These are phyloP conservation scores for Paraconiothyrium sp. DNA, from an alignment of 2,329 filamentous ascomycete species.

Conservation along the genomic window DNA sequence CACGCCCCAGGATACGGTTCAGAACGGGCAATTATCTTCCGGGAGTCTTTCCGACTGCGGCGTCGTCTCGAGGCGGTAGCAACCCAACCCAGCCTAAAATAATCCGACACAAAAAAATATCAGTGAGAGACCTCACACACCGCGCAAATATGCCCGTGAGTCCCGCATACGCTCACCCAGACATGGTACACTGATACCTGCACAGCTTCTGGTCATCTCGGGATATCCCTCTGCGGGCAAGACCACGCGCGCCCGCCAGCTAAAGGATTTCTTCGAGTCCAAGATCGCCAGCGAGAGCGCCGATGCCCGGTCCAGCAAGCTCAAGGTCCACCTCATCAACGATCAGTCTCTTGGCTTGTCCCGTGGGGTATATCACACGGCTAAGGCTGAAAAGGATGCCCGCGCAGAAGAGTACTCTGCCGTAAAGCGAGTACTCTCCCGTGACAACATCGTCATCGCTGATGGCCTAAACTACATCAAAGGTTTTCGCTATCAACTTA, in stretches of 20 bases:
- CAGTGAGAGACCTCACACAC: neutral
- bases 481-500: constrained; percentile 86
- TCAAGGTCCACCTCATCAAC: constrained; percentile 78
- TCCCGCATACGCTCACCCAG: constrained; percentile 9
- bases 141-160: constrained; percentile 38
- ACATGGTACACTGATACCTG: constrained; percentile 31
- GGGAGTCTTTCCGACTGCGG: constrained; percentile 10
- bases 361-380: constrained; percentile 77
- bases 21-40: constrained; percentile 17
- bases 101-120: neutral
- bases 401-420: constrained; percentile 79
- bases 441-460: constrained; percentile 79
- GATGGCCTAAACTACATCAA: constrained; percentile 90
- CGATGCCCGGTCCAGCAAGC: constrained; percentile 59
- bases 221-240: constrained; percentile 72
- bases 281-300: constrained; percentile 62
- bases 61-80: constrained; percentile 28
- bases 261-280: constrained; percentile 70
- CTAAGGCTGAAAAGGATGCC: constrained; percentile 83
- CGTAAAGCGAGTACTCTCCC: constrained; percentile 77
- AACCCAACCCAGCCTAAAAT: neutral
- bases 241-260: constrained; percentile 68
- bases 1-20: neutral
- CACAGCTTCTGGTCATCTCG: constrained; percentile 68
- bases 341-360: constrained; percentile 76